These are phyloP conservation scores for Paulownia fortunei DNA, from an alignment of 257 asterid genomes.

Conservation along the genomic window DNA sequence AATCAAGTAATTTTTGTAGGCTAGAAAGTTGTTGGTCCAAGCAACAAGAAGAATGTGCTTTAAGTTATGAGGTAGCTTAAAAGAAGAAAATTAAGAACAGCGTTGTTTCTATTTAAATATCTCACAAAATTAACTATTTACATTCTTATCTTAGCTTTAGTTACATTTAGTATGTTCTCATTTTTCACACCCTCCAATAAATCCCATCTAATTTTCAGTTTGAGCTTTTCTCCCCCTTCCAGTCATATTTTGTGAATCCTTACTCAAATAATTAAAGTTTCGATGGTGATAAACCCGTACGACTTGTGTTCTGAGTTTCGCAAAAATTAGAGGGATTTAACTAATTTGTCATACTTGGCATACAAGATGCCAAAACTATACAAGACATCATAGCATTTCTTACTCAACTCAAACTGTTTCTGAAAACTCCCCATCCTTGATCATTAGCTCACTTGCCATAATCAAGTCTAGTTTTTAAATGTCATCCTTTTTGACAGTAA, in stretches of 20 bases:
- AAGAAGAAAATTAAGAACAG: background rate
- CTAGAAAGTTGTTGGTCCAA: background rate
- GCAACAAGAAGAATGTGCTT: background rate
- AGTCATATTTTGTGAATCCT: background rate
- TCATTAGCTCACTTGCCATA: background rate
- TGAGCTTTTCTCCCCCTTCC: background rate
- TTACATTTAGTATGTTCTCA: background rate
- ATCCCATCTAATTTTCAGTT: background rate
- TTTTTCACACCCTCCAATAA: background rate
- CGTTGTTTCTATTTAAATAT: background rate
- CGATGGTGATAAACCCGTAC: background rate
- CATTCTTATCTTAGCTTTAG: background rate
- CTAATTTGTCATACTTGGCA: background rate
- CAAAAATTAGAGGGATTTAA: background rate
- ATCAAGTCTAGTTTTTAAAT: background rate
- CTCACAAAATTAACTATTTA: background rate
- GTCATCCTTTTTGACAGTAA: background rate
- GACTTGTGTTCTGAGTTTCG: background rate
- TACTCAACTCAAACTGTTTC: background rate
- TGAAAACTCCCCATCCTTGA: background rate
- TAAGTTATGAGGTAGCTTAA: background rate
- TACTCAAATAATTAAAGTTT: background rate
- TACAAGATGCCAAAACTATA: conserved; percentile 1
- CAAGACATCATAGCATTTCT: conserved; percentile 2
- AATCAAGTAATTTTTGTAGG: background rate